phyloP scores from a whole-genome alignment of 75 land plant genomes.

The Cupressus sempervirens region DNA sequence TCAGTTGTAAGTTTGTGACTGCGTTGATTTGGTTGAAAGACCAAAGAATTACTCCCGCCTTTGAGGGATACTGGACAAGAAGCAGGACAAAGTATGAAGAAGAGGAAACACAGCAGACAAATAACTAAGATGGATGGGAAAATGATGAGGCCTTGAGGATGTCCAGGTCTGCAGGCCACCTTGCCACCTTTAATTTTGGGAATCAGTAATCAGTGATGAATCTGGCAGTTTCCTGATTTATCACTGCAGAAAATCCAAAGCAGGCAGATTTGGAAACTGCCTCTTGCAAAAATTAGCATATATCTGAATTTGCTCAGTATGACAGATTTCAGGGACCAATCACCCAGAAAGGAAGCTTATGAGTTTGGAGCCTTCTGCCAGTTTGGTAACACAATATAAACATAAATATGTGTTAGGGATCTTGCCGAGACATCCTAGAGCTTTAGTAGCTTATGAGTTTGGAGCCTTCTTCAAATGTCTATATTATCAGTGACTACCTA shows the following conservation, averaged over 20 bases:
- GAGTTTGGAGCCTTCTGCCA: not conserved
- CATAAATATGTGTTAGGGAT: not conserved
- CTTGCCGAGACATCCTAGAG: not conserved
- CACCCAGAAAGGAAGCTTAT: not conserved
- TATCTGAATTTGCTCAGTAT: not conserved
- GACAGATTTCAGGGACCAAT: not conserved
- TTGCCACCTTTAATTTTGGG: not conserved
- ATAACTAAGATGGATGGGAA: not conserved
- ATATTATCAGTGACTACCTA: too few species aligned
- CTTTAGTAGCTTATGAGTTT: not conserved
- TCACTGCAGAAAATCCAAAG: not conserved
- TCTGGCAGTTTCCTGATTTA: not conserved
- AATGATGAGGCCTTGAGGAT: not conserved
- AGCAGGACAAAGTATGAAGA: too few species aligned
- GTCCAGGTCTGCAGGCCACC: not conserved
- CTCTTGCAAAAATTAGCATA: not conserved
- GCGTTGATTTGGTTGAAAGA: too few species aligned
- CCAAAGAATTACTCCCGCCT: too few species aligned
- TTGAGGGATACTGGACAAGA: too few species aligned
- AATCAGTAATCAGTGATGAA: not conserved
- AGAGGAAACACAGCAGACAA: not conserved
- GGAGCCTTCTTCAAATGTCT: too few species aligned
- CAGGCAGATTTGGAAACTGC: not conserved
- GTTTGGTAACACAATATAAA: not conserved
- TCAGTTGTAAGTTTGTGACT: too few species aligned